Base-by-base conservation (phyloP, 179 eudicot species). In the Patellifolia procumbens region DNA sequence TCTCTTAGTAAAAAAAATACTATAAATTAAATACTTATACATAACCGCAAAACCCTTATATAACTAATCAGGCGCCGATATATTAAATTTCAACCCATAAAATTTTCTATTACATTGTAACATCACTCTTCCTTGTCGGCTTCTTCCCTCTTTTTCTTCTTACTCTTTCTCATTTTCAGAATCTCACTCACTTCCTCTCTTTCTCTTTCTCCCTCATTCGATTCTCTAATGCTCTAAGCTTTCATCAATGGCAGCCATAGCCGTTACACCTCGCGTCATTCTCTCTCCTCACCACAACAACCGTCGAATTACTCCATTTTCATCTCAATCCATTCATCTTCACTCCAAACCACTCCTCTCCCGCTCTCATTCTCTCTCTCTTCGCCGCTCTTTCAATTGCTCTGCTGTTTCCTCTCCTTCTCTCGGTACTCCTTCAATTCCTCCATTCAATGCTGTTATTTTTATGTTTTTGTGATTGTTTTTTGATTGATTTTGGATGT, bases 221-320 rank as follows among this genome's bases (percentile, higher is more conserved):
- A 7, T 9, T 16, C 24, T 65, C 15, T 20, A 20, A 42, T 42
- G 49, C 70, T 66, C 53, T 68, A 11, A 68, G 16, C 0, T 24
- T 35, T 22, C 53, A 20, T 7, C 72, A 75, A 78, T 84, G 87
- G 79, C 69, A 58, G 68, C 85, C 70, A 48, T 78, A 66, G 48
- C 77, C 35, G 24, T 62, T 13, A 58, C 76, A 3, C 73, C 78
- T 9, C 68, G 48, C 35, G 24, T 69, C 1, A 2, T 43, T 66
- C 74, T 76, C 79, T 76, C 79, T 73, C 70, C 65, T 55, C 74
- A 31, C 32, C 67, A 35, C 79, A 34, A 43, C 80, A 34, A 43
- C 80, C 79, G 78, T 66, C 73, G 19, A 53, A 74, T 81, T 76
- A 24, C 76, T 58, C 37, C 73, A 1, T 53, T 10, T 6, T 64